Conservation (phyloP, 352 stramenopile species). For the Globisporangium perplexum region DNA sequence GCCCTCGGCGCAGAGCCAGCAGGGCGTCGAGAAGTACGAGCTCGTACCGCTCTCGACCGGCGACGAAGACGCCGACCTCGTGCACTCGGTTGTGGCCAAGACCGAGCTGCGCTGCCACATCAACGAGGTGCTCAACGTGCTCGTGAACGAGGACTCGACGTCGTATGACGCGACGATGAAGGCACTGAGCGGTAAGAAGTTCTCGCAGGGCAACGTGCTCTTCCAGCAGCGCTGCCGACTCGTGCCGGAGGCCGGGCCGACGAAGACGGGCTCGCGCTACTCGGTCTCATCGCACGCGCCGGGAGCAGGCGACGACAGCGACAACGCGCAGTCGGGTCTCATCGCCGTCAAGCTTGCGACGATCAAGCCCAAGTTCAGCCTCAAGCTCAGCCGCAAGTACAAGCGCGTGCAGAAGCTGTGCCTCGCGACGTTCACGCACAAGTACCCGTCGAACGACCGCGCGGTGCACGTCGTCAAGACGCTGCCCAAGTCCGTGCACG, state of each 20-base stretch:
- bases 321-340: slow-evolving; percentile 18
- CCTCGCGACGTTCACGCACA: slow-evolving; percentile 39
- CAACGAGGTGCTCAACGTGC: slow-evolving; percentile 57
- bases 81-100: slow-evolving; percentile 44
- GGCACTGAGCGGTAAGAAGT: slow-evolving; percentile 39
- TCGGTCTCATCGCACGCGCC: neutral
- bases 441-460: slow-evolving; percentile 34
- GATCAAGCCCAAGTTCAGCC: slow-evolving; percentile 19
- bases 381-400: slow-evolving; percentile 26
- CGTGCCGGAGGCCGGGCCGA: slow-evolving; percentile 2
- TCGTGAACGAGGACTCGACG: slow-evolving; percentile 35
- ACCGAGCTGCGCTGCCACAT: slow-evolving; percentile 49
- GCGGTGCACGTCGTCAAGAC: slow-evolving; percentile 62
- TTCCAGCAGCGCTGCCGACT: slow-evolving; percentile 37
- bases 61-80: slow-evolving; percentile 36
- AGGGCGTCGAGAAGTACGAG: slow-evolving; percentile 38
- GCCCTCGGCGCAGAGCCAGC: slow-evolving; percentile 28
- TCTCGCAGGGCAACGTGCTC: slow-evolving; percentile 40
- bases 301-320: slow-evolving; percentile 1
- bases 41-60: slow-evolving; percentile 25
- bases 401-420: slow-evolving; percentile 50
- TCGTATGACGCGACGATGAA: slow-evolving; percentile 46
- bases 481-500: slow-evolving; percentile 45
- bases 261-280: neutral
- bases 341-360: slow-evolving; percentile 32